phyloP scores from a whole-genome alignment of 2,329 filamentous ascomycete species.

The Apiospora rasikravindrae region DNA sequence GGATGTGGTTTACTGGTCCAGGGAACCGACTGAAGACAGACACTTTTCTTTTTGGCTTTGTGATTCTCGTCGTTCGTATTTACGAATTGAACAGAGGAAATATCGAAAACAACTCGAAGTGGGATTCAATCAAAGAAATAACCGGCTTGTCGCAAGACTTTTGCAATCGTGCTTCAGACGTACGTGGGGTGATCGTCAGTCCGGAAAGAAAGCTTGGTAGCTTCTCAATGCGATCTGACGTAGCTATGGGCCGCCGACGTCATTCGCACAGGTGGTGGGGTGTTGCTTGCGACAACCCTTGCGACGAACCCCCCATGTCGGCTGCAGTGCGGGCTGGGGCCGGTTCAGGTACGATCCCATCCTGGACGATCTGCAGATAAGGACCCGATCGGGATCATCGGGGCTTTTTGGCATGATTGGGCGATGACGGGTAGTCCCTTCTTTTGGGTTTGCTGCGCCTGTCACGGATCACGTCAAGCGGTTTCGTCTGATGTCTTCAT shows the following conservation, averaged over 20 bases:
- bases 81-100: background rate
- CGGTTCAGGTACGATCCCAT: background rate
- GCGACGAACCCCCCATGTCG: background rate
- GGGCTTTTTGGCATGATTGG: background rate
- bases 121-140: background rate
- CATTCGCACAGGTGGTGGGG: background rate
- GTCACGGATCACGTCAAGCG: background rate
- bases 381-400: background rate
- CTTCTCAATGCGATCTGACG: conserved; percentile 1
- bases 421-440: background rate
- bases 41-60: background rate
- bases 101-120: background rate
- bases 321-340: background rate
- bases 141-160: background rate
- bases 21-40: background rate
- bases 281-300: background rate
- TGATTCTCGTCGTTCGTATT: background rate
- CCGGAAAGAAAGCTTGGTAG: background rate
- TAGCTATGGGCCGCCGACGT: conserved; percentile 13
- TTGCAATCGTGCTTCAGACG: background rate
- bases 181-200: background rate
- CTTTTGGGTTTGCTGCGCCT: background rate
- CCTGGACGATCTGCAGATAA: background rate
- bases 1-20: background rate
- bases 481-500: background rate